These are phyloP conservation scores for Lasiodiplodia gonubiensis DNA, from an alignment of 2,329 filamentous ascomycete species.

Conservation along the genomic window DNA sequence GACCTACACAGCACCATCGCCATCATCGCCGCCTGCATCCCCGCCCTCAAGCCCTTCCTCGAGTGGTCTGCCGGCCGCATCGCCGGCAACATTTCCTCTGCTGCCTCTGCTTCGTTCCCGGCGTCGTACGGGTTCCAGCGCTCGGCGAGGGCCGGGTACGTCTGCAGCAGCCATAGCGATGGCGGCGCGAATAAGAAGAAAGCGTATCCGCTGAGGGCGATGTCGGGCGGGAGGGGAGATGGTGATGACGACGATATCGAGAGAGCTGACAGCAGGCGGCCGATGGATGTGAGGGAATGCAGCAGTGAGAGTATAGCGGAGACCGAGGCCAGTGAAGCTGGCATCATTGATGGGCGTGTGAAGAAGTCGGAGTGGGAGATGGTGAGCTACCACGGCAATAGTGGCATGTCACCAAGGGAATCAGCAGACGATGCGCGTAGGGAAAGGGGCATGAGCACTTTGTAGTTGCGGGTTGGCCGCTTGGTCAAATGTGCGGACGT, in stretches of 20 bases:
- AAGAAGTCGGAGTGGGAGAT: background rate
- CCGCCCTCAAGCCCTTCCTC: slow-evolving; percentile 14
- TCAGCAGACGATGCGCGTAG: background rate
- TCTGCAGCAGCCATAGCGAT: too few relatives aligned
- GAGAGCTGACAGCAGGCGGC: too few relatives aligned
- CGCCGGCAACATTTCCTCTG: too few relatives aligned
- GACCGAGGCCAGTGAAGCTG: background rate
- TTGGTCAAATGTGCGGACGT: background rate
- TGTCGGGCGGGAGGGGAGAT: background rate
- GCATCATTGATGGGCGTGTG: background rate
- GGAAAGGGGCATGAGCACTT: background rate
- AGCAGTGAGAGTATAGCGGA: slow-evolving; percentile 7
- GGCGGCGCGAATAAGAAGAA: background rate
- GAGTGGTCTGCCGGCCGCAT: slow-evolving; percentile 7
- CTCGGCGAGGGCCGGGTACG: background rate
- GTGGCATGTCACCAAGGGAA: background rate
- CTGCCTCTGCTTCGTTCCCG: background rate
- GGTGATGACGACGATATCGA: background rate
- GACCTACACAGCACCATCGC: slow-evolving; percentile 12
- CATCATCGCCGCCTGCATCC: slow-evolving; percentile 14
- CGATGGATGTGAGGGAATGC: background rate
- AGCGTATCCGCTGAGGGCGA: background rate
- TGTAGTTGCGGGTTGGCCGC: background rate
- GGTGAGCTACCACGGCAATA: background rate
- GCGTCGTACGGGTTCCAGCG: background rate